Conservation (phyloP, 345 rosid species). For the Moringa oleifera region DNA sequence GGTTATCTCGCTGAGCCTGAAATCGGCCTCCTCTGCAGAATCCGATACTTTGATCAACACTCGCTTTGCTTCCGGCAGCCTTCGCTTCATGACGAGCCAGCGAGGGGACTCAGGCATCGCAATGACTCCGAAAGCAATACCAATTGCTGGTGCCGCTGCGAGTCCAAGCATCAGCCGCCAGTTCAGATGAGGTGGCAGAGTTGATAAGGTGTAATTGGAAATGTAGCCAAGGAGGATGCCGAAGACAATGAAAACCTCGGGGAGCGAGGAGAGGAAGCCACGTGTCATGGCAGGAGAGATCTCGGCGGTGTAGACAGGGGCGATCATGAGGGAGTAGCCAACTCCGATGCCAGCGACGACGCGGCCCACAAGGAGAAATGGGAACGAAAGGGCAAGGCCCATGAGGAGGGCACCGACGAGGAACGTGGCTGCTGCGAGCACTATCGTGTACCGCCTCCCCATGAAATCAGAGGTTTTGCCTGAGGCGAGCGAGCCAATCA, state of each 20-base stretch:
- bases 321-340: conserved; percentile 60
- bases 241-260: conserved; percentile 40
- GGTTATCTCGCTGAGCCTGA: conserved; percentile 31
- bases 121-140: not conserved
- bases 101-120: conserved; percentile 33
- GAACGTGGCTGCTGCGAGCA: conserved; percentile 45
- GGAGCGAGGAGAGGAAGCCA: conserved; percentile 57
- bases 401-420: conserved; percentile 44
- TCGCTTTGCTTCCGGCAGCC: conserved; percentile 41
- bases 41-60: conserved; percentile 38
- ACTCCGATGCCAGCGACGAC: conserved; percentile 53
- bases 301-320: conserved; percentile 48
- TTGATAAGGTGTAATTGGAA: conserved; percentile 49
- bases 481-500: conserved; percentile 47
- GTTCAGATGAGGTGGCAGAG: conserved; percentile 33
- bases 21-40: conserved; percentile 31
- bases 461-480: conserved; percentile 58
- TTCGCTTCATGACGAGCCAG: conserved; percentile 49
- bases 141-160: conserved; percentile 49
- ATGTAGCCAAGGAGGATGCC: conserved; percentile 72
- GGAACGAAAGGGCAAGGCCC: conserved; percentile 47
- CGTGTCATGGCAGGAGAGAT: conserved; percentile 41
- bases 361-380: conserved; percentile 49
- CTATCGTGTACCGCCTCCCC: conserved; percentile 52
- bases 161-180: conserved; percentile 70